Percentiles rank a stretch among this genome's conserved stretches.
Evolutionary conservation across 2,329 filamentous ascomycete genomes (phyloP).

Genomic region (Diaporthe amygdali): DNA sequence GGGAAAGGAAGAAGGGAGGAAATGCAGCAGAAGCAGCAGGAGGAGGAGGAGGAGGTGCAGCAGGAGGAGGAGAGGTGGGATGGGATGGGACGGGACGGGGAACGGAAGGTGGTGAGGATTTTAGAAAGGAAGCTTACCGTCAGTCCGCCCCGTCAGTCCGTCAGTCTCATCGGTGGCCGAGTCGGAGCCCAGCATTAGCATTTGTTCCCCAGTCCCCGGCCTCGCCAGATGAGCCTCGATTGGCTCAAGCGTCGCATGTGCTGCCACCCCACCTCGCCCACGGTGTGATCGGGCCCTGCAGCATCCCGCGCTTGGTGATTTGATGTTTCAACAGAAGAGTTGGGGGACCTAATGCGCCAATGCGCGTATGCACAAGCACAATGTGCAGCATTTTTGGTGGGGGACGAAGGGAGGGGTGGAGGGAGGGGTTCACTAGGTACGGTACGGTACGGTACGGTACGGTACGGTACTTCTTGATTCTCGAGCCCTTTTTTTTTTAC

Average conservation of each 20-base stretch:
- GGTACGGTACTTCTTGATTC: too few species aligned
- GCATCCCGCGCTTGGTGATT: not conserved
- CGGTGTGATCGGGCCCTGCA: constrained; percentile 10
- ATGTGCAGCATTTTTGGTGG: too few species aligned
- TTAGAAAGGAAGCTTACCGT: not conserved
- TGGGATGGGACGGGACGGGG: constrained; percentile 5
- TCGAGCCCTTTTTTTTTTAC: not conserved
- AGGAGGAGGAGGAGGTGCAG: not conserved
- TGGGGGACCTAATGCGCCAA: not conserved
- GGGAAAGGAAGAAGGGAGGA: not conserved
- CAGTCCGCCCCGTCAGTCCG: constrained; percentile 4
- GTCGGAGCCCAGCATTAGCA: not conserved
- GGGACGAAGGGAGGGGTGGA: too few species aligned
- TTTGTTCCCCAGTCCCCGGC: not conserved
- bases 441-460: too few species aligned
- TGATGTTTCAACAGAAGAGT: not conserved
- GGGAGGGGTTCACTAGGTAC: too few species aligned
- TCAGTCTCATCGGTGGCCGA: constrained; percentile 4
- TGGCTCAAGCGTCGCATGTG: not conserved
- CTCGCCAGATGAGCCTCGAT: not conserved
- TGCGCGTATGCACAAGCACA: not conserved
- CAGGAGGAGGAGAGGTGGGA: not conserved
- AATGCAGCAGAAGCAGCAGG: not conserved
- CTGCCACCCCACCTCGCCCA: not conserved
- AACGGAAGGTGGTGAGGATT: constrained; percentile 14